phyloP scores from a whole-genome alignment of 805 yeast genomes.

The Brettanomyces nanus region DNA sequence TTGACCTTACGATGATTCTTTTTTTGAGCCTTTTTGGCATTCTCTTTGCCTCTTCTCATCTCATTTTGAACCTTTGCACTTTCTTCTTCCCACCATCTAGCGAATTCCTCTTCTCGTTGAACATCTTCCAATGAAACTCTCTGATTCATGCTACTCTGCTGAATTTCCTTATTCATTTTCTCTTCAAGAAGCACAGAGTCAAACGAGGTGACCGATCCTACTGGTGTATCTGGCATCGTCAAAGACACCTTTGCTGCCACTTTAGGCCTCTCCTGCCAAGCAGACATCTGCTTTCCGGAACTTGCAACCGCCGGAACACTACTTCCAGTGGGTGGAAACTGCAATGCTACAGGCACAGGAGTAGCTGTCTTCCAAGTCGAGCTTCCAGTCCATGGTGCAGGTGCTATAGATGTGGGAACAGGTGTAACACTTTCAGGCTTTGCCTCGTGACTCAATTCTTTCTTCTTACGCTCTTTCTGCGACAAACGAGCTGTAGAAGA shows the following conservation, averaged over 20 bases:
- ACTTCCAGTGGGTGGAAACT: no score
- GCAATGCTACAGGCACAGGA: no score
- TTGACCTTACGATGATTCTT: no score
- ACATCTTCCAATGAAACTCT: slow-evolving; percentile 50
- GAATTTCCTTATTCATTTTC: slow-evolving; percentile 18
- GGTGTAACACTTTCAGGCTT: neutral
- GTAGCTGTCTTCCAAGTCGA: slow-evolving; percentile 1
- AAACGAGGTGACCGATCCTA: slow-evolving; percentile 13
- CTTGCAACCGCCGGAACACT: no score
- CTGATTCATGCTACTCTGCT: slow-evolving; percentile 15
- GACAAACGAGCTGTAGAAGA: slow-evolving; percentile 8
- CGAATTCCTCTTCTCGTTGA: slow-evolving; percentile 77
- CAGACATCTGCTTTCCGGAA: neutral
- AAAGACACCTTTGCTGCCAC: slow-evolving; percentile 1
- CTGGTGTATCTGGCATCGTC: slow-evolving; percentile 11
- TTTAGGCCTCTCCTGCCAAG: neutral
- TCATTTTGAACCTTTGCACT: slow-evolving; percentile 51
- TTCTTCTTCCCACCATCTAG: slow-evolving; percentile 82
- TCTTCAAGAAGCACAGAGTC: slow-evolving; percentile 20
- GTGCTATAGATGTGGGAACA: no score
- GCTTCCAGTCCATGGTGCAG: no score
- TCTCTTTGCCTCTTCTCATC: slow-evolving; percentile 12
- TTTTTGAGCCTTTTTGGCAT: slow-evolving; percentile 4
- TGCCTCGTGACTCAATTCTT: slow-evolving; percentile 2
- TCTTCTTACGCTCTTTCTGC: slow-evolving; percentile 14